Base-by-base conservation (phyloP, 768 basidiomycete genomes). In the Pisolithus sp. region DNA sequence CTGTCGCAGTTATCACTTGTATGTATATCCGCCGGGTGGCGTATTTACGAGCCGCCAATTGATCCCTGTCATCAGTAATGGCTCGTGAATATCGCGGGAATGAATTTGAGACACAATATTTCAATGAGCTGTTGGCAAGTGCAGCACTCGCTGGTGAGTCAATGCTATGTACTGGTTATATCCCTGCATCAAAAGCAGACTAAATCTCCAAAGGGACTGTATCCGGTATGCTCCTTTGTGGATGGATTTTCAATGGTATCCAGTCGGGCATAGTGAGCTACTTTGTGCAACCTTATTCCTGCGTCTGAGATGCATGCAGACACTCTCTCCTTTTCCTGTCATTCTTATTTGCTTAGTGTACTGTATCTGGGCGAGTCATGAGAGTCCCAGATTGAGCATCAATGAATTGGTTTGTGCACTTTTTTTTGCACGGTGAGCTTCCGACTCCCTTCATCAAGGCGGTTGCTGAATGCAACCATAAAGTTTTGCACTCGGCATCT, bases 311-410 rank as follows among this genome's bases (percentile, higher is more conserved):
- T 64, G 54, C 41, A 9, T 50, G 28, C 52, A 89, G 89, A 88
- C 92, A 82, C 59, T 79, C 21, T 90, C 92, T 4, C 82, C 90
- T n/a, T n/a, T n/a, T n/a, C n/a, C n/a, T n/a, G n/a, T n/a, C n/a
- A n/a, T n/a, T n/a, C n/a, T n/a, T n/a, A n/a, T n/a, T n/a, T n/a
- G n/a, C n/a, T n/a, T n/a, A n/a, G n/a, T n/a, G n/a, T n/a, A n/a
- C n/a, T n/a, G n/a, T n/a, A n/a, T n/a, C n/a, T n/a, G n/a, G n/a
- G n/a, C n/a, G n/a, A n/a, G n/a, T n/a, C n/a, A n/a, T n/a, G n/a
- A n/a, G n/a, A n/a, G n/a, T n/a, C n/a, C n/a, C n/a, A n/a, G n/a
- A 26, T 26, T 26, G 3, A 26, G 7, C 7, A 26, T 26, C 7
- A 7, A 26, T 26, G 26, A 26, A 26, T 26, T 26, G 4, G 7